phyloP scores from a whole-genome alignment of 75 land plant genomes.

The Selaginella moellendorffii region DNA sequence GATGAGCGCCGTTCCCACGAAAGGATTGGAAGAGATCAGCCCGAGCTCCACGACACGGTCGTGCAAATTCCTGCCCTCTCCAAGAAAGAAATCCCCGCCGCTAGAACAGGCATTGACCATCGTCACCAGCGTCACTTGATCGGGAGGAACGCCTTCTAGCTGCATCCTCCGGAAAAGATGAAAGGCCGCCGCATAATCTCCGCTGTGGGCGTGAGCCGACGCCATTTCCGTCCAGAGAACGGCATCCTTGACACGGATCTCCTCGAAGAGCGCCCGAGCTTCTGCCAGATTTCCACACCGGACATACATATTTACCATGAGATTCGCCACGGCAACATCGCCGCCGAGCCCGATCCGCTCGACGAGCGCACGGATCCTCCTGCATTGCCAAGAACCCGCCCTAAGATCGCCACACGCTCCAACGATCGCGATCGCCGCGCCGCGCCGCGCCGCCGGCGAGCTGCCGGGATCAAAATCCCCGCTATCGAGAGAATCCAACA shows the following conservation, averaged over 20 bases:
- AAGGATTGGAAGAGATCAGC: background rate
- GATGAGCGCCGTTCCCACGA: constrained; percentile 6
- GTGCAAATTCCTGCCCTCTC: constrained; percentile 3
- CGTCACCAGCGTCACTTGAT: background rate
- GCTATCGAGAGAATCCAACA: no score
- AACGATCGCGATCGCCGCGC: no score
- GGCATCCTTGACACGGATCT: background rate
- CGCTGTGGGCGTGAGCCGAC: constrained; percentile 1
- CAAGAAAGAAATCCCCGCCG: background rate
- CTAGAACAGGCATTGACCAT: background rate
- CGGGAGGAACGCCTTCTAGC: no score
- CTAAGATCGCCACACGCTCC: no score
- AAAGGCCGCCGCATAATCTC: background rate
- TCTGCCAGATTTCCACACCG: background rate
- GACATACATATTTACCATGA: background rate
- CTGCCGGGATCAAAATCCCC: no score
- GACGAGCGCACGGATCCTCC: no score
- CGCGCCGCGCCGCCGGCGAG: no score
- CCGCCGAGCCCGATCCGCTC: no score
- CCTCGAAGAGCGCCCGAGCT: background rate
- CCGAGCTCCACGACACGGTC: background rate
- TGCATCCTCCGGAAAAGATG: background rate
- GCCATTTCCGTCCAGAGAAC: constrained; percentile 10
- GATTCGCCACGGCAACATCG: background rate
- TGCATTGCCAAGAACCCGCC: no score